Evolutionary conservation across 2,329 filamentous ascomycete genomes (phyloP).

Genomic region (Sarocladium strictum): DNA sequence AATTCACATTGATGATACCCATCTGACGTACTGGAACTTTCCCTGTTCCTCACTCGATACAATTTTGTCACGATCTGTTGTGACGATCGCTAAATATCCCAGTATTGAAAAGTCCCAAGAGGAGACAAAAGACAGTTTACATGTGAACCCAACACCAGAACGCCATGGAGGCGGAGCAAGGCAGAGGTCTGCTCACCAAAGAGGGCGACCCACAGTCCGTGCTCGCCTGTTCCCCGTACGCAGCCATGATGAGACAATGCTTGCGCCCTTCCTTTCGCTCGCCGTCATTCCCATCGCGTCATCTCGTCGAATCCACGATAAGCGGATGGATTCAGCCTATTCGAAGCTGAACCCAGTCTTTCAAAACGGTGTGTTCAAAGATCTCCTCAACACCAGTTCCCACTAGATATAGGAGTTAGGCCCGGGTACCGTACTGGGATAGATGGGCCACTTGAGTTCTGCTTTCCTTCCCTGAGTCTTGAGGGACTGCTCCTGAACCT

Average conservation of each 20-base stretch:
- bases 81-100: no score
- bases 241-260: not conserved
- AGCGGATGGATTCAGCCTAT: no score
- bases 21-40: not conserved
- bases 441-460: not conserved
- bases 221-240: not conserved
- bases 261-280: not conserved
- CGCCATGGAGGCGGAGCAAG: not conserved
- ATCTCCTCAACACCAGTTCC: not conserved
- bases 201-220: not conserved
- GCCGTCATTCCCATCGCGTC: not conserved
- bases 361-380: not conserved
- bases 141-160: not conserved
- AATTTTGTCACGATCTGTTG: no score
- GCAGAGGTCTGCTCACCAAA: not conserved
- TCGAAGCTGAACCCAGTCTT: no score
- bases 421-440: not conserved
- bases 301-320: no score
- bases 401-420: constrained; percentile 1
- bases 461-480: constrained; percentile 17
- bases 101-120: no score
- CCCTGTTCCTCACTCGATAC: not conserved
- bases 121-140: not conserved
- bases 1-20: not conserved
- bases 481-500: constrained; percentile 21